Evolutionary conservation across 768 basidiomycete genomes (phyloP), one percentile per base, ranked within the genome.

Genomic region (Amanita inopinata): DNA sequence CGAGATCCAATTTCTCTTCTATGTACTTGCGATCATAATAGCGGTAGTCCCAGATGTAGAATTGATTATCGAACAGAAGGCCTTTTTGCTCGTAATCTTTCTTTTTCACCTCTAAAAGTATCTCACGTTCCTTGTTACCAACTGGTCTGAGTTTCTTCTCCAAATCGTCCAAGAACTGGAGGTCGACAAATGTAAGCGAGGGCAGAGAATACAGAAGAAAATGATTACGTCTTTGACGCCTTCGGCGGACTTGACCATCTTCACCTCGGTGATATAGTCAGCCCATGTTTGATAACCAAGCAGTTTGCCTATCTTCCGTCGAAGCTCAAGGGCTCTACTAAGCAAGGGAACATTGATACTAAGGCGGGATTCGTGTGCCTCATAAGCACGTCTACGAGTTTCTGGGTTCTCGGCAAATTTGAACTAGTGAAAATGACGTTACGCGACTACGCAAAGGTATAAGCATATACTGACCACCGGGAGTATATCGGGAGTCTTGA

Each of bases 21-120:
- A 81, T 64, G 53, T 65, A 84, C 54, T 71, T 74, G 48, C 75
- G 69, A 55, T 80, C 77, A 47, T 77, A 83, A 57, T 79, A 81
- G 51, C 83, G 71, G 57, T 88, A 91, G 54, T 91, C 90, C 86
- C 87, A 91, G 41, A 87, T 65, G 53, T 81, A 82, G 55, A 92
- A 79, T 53, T 81, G 62, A 46, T 76, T 75, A 46, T 90, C 83
- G 49, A 79, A 80, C 0, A 74, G 76, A 30, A 76, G 54, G 1
- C 75, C 78, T 15, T 63, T 66, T 49, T 70, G 67, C 44, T 71
- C 62, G 47, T 83, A 77, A 45, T 90, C 87, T 53, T 78, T 76
- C 56, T 78, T 72, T 64, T 92, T 92, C 50, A 91, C 63, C 0
- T 65, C 73, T 8, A 90, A 68, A 12, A 93, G 74, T 8, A 63